Evolutionary conservation across 2,329 filamentous ascomycete genomes (phyloP).

Genomic region (Penicillium hordei): DNA sequence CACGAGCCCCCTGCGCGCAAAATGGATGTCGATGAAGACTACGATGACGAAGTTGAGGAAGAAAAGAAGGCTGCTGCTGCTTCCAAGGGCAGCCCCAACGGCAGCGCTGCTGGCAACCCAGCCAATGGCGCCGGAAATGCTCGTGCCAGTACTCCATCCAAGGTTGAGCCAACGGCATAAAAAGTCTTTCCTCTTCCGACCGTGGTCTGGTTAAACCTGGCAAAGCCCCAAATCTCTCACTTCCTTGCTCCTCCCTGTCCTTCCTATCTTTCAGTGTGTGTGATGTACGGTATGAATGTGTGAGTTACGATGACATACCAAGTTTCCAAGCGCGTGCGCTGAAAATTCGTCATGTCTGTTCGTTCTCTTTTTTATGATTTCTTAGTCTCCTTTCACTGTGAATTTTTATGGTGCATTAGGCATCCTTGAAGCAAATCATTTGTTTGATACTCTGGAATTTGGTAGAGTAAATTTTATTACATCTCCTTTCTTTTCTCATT

Average conservation of each 20-base stretch:
- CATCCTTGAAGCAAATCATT: conserved; percentile 16
- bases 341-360: conserved; percentile 17
- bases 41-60: conserved; percentile 91
- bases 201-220: neutral
- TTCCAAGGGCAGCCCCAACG: conserved; percentile 39
- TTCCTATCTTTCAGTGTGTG: conserved; percentile 20
- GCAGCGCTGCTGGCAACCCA: conserved; percentile 30
- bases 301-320: conserved; percentile 15
- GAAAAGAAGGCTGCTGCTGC: conserved; percentile 55
- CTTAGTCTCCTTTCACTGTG: conserved; percentile 21
- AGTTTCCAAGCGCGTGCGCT: conserved; percentile 17
- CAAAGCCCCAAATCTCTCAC: neutral
- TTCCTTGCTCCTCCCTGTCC: conserved; percentile 19
- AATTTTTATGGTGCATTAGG: conserved; percentile 25
- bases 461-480: conserved; percentile 5
- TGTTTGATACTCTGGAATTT: conserved; percentile 5
- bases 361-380: conserved; percentile 26
- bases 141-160: conserved; percentile 31
- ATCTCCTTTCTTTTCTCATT: neutral
- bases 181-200: conserved; percentile 1
- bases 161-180: conserved; percentile 34
- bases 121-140: conserved; percentile 30
- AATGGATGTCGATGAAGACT: conserved; percentile 97
- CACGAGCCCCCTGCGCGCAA: conserved; percentile 87
- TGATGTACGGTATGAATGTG: conserved; percentile 30